These are phyloP conservation scores for Geotrichum phurueaensis DNA, from an alignment of 1,139 yeast species.

Conservation along the genomic window DNA sequence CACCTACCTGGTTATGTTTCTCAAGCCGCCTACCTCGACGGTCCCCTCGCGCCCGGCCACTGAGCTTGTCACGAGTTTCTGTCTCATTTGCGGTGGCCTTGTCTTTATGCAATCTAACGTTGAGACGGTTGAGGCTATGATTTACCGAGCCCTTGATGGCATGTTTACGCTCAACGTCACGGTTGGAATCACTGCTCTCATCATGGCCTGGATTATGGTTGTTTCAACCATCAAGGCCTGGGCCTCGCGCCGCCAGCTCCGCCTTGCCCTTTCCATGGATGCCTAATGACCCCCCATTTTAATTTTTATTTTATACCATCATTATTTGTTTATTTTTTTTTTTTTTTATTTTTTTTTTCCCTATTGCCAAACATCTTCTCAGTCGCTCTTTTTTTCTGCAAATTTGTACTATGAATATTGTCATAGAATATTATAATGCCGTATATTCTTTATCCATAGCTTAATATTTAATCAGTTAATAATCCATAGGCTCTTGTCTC, in stretches of 20 bases:
- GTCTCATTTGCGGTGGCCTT: slow-evolving; percentile 79
- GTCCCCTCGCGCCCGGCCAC: slow-evolving; percentile 71
- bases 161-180: slow-evolving; percentile 88
- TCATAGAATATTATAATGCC: not conserved
- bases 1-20: slow-evolving; percentile 56
- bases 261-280: not conserved
- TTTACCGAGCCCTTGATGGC: slow-evolving; percentile 76
- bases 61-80: slow-evolving; percentile 71
- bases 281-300: not conserved
- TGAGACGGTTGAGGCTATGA: slow-evolving; percentile 74
- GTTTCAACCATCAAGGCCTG: slow-evolving; percentile 53
- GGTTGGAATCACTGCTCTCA: slow-evolving; percentile 67
- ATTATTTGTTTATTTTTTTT: not conserved
- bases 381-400: not conserved
- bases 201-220: slow-evolving; percentile 89
- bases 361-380: not conserved
- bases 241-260: slow-evolving; percentile 11
- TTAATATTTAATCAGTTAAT: not conserved
- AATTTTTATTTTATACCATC: not conserved
- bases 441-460: not conserved
- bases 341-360: not conserved
- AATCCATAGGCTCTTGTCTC: not conserved
- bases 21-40: slow-evolving; percentile 44
- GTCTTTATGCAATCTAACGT: slow-evolving; percentile 90
- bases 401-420: not conserved